Evolutionary conservation across 352 stramenopile species (phyloP).

Genomic region (Globisporangium camurandrum): DNA sequence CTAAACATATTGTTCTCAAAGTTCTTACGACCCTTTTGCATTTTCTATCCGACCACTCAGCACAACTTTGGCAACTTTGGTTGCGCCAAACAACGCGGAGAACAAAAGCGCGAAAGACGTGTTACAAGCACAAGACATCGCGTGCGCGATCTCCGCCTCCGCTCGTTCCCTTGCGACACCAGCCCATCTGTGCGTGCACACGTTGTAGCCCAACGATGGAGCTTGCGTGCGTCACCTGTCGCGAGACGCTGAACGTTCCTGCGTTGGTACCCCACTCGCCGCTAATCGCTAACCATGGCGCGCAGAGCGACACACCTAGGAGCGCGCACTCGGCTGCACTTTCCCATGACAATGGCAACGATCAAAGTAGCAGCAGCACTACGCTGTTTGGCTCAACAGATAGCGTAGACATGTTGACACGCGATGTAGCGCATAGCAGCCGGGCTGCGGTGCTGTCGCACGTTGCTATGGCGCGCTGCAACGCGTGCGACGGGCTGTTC

Average conservation of each 20-base stretch:
- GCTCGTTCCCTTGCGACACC: too few relatives aligned
- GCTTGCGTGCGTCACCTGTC: slow-evolving; percentile 37
- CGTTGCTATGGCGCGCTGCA: slow-evolving; percentile 18
- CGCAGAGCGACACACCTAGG: slow-evolving; percentile 1
- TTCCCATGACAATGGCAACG: too few relatives aligned
- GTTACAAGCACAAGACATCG: too few relatives aligned
- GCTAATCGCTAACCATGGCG: not conserved
- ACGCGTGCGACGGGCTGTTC: slow-evolving; percentile 32
- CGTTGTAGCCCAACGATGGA: slow-evolving; percentile 30
- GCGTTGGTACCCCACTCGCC: not conserved
- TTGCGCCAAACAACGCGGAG: too few relatives aligned
- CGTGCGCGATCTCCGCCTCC: too few relatives aligned
- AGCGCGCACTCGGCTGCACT: too few relatives aligned
- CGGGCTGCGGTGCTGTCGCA: slow-evolving; percentile 3
- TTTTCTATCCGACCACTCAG: too few relatives aligned
- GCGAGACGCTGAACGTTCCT: slow-evolving; percentile 13
- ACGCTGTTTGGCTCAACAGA: not conserved
- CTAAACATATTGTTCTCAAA: too few relatives aligned
- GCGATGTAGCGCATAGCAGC: not conserved
- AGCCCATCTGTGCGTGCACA: too few relatives aligned
- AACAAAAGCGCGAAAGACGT: too few relatives aligned
- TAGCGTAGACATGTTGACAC: not conserved
- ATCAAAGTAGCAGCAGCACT: not conserved
- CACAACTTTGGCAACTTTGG: too few relatives aligned
- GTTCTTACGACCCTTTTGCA: too few relatives aligned